phyloP scores from a whole-genome alignment of 2,329 filamentous ascomycete genomes.

The Botrytis deweyae region DNA sequence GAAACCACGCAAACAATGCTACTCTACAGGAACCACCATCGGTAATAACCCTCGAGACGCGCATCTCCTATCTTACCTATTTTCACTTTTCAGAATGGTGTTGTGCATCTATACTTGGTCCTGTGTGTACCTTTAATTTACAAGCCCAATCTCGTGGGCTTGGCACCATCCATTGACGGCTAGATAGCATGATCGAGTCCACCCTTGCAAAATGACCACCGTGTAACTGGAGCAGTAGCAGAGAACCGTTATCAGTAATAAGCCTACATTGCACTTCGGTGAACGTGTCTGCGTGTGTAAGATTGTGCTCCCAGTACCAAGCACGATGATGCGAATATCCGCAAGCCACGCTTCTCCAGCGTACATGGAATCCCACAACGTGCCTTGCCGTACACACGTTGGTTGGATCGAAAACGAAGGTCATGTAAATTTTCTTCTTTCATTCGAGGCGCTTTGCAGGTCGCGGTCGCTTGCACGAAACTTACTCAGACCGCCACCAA shows the following conservation, averaged over 20 bases:
- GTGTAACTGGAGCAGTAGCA: not conserved
- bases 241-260: not conserved
- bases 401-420: not conserved
- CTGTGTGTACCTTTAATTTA: not conserved
- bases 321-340: slow-evolving; percentile 8
- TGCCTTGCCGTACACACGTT: not conserved
- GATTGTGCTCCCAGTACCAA: not conserved
- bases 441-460: not conserved
- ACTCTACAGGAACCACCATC: not conserved
- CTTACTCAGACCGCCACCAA: slow-evolving; percentile 17
- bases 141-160: not conserved
- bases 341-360: slow-evolving; percentile 6
- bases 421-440: not conserved
- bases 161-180: not conserved
- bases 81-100: not conserved
- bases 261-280: not conserved
- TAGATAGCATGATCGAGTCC: slow-evolving; percentile 11
- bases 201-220: not conserved
- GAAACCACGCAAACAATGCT: slow-evolving; percentile 5
- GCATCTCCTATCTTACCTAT: not conserved
- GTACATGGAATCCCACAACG: slow-evolving; percentile 8
- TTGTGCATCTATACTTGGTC: not conserved
- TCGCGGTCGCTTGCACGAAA: slow-evolving; percentile 15
- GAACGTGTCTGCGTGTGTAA: not conserved
- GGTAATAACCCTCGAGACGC: not conserved